A percentile compares a stretch with the other conserved stretches of the same genome.
These are phyloP conservation scores for Anacardium occidentale DNA, from an alignment of 345 rosid genomes.

Conservation along the genomic window DNA sequence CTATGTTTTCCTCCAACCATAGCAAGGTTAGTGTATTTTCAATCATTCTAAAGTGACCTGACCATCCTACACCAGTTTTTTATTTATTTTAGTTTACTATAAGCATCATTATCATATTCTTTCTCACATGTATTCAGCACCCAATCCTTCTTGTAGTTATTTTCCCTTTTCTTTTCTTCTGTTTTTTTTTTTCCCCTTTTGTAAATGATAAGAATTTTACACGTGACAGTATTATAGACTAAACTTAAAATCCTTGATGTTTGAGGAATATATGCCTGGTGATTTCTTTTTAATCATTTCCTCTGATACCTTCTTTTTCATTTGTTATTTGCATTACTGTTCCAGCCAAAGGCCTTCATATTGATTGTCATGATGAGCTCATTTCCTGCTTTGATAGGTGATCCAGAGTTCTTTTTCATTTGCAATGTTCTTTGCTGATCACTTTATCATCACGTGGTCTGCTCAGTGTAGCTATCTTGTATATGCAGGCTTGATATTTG, in stretches of 20 bases:
- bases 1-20: neutral
- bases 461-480: neutral
- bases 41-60: too few relatives aligned
- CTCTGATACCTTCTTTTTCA: neutral
- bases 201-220: too few relatives aligned
- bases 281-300: neutral
- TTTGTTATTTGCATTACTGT: neutral
- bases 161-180: too few relatives aligned
- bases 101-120: too few relatives aligned
- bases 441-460: neutral
- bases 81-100: too few relatives aligned
- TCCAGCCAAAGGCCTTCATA: neutral
- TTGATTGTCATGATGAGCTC: neutral
- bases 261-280: neutral
- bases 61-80: too few relatives aligned
- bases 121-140: too few relatives aligned
- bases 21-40: neutral
- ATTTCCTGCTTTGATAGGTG: neutral
- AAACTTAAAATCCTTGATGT: neutral
- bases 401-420: neutral
- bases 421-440: constrained; percentile 1
- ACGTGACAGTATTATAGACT: too few relatives aligned
- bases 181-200: too few relatives aligned
- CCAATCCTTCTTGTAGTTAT: too few relatives aligned
- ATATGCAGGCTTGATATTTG: neutral